These are phyloP conservation scores for Coelastrella sp. DNA, from an alignment of 139 green algal species.

Conservation along the genomic window DNA sequence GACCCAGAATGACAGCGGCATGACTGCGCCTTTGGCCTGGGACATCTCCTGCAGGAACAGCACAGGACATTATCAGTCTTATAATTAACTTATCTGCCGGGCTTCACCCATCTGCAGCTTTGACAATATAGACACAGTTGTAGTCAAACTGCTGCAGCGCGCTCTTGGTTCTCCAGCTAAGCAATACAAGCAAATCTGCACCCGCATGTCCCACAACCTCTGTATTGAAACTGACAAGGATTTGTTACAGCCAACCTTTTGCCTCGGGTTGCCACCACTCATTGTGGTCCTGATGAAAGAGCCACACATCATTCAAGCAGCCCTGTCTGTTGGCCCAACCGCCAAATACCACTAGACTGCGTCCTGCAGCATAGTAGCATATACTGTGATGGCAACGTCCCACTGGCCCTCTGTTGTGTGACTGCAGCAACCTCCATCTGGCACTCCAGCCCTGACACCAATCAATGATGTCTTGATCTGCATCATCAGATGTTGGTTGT, in stretches of 20 bases:
- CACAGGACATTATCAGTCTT: too few relatives aligned
- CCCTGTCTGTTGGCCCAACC: constrained; percentile 50
- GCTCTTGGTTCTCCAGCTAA: too few relatives aligned
- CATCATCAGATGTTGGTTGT: not conserved
- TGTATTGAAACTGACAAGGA: too few relatives aligned
- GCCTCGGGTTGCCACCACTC: constrained; percentile 65
- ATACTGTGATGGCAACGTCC: constrained; percentile 62
- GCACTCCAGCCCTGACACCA: not conserved
- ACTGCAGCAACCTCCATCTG: constrained; percentile 5
- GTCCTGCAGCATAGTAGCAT: constrained; percentile 19
- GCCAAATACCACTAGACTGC: constrained; percentile 61
- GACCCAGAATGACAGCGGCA: constrained; percentile 51
- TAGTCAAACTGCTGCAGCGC: not conserved
- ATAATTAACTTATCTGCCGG: too few relatives aligned
- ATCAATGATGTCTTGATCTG: not conserved
- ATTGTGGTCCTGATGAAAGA: constrained; percentile 54
- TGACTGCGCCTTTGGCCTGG: constrained; percentile 55
- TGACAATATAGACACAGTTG: not conserved
- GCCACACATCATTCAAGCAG: constrained; percentile 60
- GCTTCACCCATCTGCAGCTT: too few relatives aligned
- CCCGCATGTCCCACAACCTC: too few relatives aligned
- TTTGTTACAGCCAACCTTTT: too few relatives aligned
- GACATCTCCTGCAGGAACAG: not conserved
- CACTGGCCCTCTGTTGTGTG: constrained; percentile 45
- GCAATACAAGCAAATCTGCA: too few relatives aligned